Evolutionary conservation across 768 basidiomycete genomes (phyloP), one percentile per base, ranked within the genome.

Genomic region (Heimioporus sp.): DNA sequence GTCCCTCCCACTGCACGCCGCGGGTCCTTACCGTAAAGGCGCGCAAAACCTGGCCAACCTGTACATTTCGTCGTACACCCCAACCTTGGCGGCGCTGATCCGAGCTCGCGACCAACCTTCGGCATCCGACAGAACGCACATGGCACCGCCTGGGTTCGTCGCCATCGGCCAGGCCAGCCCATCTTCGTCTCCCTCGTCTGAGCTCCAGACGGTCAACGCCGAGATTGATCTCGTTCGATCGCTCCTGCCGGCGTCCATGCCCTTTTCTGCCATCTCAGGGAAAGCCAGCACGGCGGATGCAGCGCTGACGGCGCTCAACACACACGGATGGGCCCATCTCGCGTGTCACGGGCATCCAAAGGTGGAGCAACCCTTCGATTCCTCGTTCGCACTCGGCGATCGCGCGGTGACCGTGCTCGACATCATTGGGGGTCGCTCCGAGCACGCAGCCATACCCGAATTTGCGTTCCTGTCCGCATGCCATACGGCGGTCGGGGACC

Each of bases 401-500:
- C 56, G 59, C 1, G 51, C 42, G 0, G 46, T 67, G 30, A 55
- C 53, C 3, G 50, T 70, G 13, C 49, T 59, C 19, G 62, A 65
- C 32, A 46, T 72, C 43, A 53, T 69, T 2, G 51, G 57, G 8
- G 53, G 48, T 2, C 47, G 43, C 9, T 8, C 30, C 10, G 32
- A 13, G 10, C 38, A 36, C 15, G 21, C 15, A 2, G 43, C 19
- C 1, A 43, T 54, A 0, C 45, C 56, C 6, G 59, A 63, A 12
- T 64, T 73, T 12, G 70, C 67, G 1, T 72, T 73, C 24, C 52
- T 72, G 4, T 73, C 72, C 15, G 72, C 70, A 0, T 72, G 70
- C 32, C 63, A 73, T 32, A 72, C 71, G 0, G 59, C 66, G 8
- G 60, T 51, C 3, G 61, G 60, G 2, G 60, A 61, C 24, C 49